Percentiles rank a stretch among this genome's conserved stretches.
These are phyloP conservation scores for Aspergillus alliaceus DNA, from an alignment of 2,329 filamentous ascomycete species.

Conservation along the genomic window DNA sequence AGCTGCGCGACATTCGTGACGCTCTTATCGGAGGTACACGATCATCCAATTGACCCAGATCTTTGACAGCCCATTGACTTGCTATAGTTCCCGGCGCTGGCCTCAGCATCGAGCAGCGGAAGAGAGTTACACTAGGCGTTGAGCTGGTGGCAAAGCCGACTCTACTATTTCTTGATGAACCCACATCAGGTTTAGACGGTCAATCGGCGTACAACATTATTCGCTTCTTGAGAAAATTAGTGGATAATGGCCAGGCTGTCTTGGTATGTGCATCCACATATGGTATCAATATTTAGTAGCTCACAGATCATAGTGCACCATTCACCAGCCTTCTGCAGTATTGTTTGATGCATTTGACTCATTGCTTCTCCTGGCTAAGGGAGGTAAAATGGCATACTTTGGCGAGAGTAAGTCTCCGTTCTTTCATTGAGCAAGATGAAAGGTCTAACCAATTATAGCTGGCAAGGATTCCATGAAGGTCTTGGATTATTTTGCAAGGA, in stretches of 20 bases:
- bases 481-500: constrained; percentile 50
- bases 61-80: too few relatives aligned
- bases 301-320: constrained; percentile 47
- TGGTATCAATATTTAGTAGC: background rate
- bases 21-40: constrained; percentile 58
- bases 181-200: constrained; percentile 64
- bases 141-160: constrained; percentile 61
- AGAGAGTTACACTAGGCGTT: constrained; percentile 61
- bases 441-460: constrained; percentile 16
- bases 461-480: constrained; percentile 43
- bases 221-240: constrained; percentile 65
- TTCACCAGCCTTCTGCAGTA: constrained; percentile 68
- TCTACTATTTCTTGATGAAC: constrained; percentile 63
- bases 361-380: constrained; percentile 63
- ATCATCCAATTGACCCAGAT: too few relatives aligned
- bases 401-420: constrained; percentile 47
- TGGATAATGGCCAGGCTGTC: constrained; percentile 65
- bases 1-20: constrained; percentile 63
- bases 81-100: constrained; percentile 53
- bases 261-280: constrained; percentile 43
- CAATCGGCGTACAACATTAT: constrained; percentile 60
- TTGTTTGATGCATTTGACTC: constrained; percentile 68
- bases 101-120: constrained; percentile 65
- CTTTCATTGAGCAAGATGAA: background rate
- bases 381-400: constrained; percentile 67